phyloP scores from a whole-genome alignment of 202 grass and related monocot genomes.

The Alloteropsis angusta region DNA sequence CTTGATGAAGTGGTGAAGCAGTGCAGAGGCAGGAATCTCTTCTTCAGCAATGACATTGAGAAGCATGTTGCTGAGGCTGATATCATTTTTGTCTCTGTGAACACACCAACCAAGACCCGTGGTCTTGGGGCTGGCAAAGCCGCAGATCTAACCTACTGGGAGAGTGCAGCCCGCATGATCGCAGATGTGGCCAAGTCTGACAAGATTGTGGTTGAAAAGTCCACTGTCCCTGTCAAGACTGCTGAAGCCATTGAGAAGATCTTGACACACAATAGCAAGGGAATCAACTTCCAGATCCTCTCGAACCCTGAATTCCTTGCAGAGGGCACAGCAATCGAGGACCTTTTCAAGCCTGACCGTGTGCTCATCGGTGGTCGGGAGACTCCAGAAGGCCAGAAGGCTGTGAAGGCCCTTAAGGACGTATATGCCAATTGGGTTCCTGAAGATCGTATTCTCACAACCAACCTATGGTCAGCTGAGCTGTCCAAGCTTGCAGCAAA shows the following conservation, averaged over 20 bases:
- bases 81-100: constrained; percentile 54
- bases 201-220: constrained; percentile 72
- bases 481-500: constrained; percentile 62
- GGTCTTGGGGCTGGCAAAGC: constrained; percentile 64
- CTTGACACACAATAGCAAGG: constrained; percentile 59
- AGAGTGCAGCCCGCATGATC: constrained; percentile 65
- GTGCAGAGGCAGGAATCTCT: constrained; percentile 51
- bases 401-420: constrained; percentile 49
- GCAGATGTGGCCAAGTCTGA: constrained; percentile 61
- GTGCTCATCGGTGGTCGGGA: constrained; percentile 59
- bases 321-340: constrained; percentile 55
- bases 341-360: constrained; percentile 55
- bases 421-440: constrained; percentile 67
- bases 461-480: constrained; percentile 67
- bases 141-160: constrained; percentile 63
- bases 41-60: constrained; percentile 60
- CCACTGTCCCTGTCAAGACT: constrained; percentile 64
- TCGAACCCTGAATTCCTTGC: constrained; percentile 64
- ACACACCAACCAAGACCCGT: constrained; percentile 66
- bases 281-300: constrained; percentile 68
- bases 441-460: constrained; percentile 50
- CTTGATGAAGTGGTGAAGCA: constrained; percentile 71
- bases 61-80: constrained; percentile 58
- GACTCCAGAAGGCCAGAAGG: constrained; percentile 48
- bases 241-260: constrained; percentile 71